These are phyloP conservation scores for Diaporthe longicolla DNA, from an alignment of 2,329 filamentous ascomycete species.

Conservation along the genomic window DNA sequence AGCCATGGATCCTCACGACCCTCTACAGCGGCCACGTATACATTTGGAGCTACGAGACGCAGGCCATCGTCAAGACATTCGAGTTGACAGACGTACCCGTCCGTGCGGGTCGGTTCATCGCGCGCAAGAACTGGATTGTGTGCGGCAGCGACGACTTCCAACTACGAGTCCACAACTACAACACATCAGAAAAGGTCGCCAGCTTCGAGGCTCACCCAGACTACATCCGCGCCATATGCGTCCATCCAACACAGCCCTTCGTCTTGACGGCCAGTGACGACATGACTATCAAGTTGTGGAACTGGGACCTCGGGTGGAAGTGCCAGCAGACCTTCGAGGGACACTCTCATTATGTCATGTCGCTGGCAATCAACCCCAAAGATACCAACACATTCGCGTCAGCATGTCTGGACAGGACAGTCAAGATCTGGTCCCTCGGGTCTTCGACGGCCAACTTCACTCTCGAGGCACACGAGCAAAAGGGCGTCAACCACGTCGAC, in stretches of 20 bases:
- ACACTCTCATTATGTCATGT: slow-evolving; percentile 96
- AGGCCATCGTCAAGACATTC: slow-evolving; percentile 98
- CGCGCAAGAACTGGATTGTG: slow-evolving; percentile 99
- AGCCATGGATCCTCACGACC: slow-evolving; percentile 55
- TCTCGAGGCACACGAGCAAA: slow-evolving; percentile 95
- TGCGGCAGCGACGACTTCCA: slow-evolving; percentile 95
- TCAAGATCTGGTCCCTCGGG: slow-evolving; percentile 98
- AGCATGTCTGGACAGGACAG: slow-evolving; percentile 94
- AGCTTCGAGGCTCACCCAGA: slow-evolving; percentile 98
- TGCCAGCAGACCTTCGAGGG: slow-evolving; percentile 83
- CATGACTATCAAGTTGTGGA: slow-evolving; percentile 99
- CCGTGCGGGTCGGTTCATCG: slow-evolving; percentile 94
- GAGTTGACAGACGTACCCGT: slow-evolving; percentile 99
- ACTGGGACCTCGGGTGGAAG: slow-evolving; percentile 99
- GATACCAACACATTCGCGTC: slow-evolving; percentile 94
- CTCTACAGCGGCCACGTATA: slow-evolving; percentile 85
- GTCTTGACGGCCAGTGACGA: slow-evolving; percentile 97
- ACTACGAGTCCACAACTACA: slow-evolving; percentile 96
- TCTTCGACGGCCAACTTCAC: slow-evolving; percentile 97
- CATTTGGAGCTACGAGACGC: slow-evolving; percentile 98
- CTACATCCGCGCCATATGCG: slow-evolving; percentile 96
- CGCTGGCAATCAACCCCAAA: slow-evolving; percentile 96
- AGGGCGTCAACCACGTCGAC: slow-evolving; percentile 98
- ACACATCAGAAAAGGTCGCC: slow-evolving; percentile 98
- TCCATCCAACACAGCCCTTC: slow-evolving; percentile 96